Percentiles rank a stretch among this genome's conserved stretches.
Conservation (phyloP, 2,329 filamentous ascomycete species). For the Penicillium decumbens region DNA sequence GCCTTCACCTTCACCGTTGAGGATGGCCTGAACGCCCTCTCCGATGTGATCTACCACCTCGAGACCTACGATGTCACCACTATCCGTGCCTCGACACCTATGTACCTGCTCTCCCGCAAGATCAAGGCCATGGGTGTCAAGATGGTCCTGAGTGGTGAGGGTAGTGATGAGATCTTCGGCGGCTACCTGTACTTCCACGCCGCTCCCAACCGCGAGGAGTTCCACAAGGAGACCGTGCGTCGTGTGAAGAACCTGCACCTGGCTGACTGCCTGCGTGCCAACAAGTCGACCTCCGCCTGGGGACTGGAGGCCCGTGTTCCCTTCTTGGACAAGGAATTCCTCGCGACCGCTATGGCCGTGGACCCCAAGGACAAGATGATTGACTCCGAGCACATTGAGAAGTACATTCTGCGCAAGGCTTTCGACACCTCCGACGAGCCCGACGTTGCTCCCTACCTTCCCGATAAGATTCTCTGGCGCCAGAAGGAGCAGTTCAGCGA, state of each 20-base stretch:
- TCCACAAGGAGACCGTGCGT: conserved; percentile 91
- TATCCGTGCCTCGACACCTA: conserved; percentile 94
- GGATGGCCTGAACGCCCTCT: conserved; percentile 92
- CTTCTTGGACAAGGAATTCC: conserved; percentile 96
- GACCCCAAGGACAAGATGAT: conserved; percentile 97
- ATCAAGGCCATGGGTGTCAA: conserved; percentile 99
- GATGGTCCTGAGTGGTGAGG: conserved; percentile 97
- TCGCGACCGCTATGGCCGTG: conserved; percentile 87
- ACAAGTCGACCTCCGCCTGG: conserved; percentile 99
- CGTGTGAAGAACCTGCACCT: conserved; percentile 95
- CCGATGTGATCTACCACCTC: conserved; percentile 96
- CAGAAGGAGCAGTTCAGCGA: conserved; percentile 99
- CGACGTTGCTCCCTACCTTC: conserved; percentile 76
- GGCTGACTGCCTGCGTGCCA: conserved; percentile 93
- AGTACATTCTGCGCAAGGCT: conserved; percentile 96
- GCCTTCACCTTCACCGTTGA: conserved; percentile 98
- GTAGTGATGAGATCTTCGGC: conserved; percentile 96
- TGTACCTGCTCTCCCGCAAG: conserved; percentile 96
- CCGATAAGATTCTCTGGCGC: conserved; percentile 90
- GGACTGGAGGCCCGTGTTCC: conserved; percentile 95
- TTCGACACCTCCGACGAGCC: conserved; percentile 92
- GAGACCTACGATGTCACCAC: conserved; percentile 98
- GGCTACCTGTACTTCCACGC: conserved; percentile 98
- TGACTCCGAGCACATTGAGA: conserved; percentile 81
- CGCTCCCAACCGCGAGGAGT: conserved; percentile 82